These are phyloP conservation scores for Starmerella tilneyi DNA, from an alignment of 805 yeast genomes.

Conservation along the genomic window DNA sequence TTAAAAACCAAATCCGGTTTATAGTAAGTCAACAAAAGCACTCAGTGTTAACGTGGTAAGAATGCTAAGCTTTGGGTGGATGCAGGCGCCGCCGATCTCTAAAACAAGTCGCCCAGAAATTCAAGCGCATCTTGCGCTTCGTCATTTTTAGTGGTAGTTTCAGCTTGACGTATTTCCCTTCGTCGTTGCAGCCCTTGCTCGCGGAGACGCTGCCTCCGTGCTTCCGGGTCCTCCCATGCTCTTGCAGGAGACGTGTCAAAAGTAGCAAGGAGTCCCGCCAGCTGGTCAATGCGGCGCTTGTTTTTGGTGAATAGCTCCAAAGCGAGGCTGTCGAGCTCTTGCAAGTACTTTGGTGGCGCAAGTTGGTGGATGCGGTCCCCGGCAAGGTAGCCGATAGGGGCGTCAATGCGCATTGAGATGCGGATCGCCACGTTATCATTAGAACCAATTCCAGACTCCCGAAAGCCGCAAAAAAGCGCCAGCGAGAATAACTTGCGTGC, in stretches of 20 bases:
- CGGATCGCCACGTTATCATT: conserved; percentile 70
- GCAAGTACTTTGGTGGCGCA: conserved; percentile 45
- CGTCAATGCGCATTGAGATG: conserved; percentile 60
- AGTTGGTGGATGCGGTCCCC: conserved; percentile 33
- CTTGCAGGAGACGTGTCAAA: conserved; percentile 35
- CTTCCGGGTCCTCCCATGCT: conserved; percentile 44
- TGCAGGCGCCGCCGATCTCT: neutral
- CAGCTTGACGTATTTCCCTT: neutral
- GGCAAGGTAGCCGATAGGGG: conserved; percentile 57
- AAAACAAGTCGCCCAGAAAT: neutral
- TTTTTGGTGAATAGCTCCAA: conserved; percentile 59
- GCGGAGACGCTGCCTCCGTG: conserved; percentile 10
- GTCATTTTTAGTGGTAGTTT: neutral
- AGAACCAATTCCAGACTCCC: conserved; percentile 79
- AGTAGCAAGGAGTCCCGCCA: conserved; percentile 27
- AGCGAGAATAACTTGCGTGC: conserved; percentile 56
- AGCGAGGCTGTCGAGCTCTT: conserved; percentile 45
- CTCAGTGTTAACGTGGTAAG: too few relatives aligned
- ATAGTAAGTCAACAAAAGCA: too few relatives aligned
- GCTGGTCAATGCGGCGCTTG: conserved; percentile 42
- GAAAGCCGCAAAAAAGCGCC: conserved; percentile 76
- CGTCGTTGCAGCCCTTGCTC: conserved; percentile 11
- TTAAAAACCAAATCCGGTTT: too few relatives aligned
- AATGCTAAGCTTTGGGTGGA: too few relatives aligned
- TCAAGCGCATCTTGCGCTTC: neutral